Evolutionary conservation across 768 basidiomycete genomes (phyloP).

Genomic region (Cystofilobasidium macerans): DNA sequence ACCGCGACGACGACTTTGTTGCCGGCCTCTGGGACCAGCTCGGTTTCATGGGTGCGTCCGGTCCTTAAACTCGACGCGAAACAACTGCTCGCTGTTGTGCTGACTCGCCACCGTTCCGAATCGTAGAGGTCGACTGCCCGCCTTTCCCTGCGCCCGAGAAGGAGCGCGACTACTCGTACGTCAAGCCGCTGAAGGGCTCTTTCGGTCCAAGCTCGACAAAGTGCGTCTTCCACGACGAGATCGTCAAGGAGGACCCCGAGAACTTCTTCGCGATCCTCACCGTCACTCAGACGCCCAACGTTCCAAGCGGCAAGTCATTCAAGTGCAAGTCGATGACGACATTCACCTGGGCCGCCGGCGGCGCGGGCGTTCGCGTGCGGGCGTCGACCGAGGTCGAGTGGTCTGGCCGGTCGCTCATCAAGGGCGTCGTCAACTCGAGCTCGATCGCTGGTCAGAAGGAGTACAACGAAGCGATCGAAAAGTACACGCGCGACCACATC

Average conservation of each 20-base stretch:
- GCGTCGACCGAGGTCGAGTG: conserved; percentile 29
- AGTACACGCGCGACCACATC: conserved; percentile 20
- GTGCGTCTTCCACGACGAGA: conserved; percentile 27
- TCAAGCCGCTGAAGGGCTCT: conserved; percentile 27
- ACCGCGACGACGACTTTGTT: conserved; percentile 28
- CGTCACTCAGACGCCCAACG: conserved; percentile 28
- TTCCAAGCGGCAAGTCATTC: conserved; percentile 30
- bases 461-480: conserved; percentile 28
- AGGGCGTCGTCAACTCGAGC: conserved; percentile 28
- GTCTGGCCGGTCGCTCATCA: conserved; percentile 27
- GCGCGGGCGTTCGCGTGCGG: conserved; percentile 26
- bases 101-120: background rate
- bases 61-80: background rate
- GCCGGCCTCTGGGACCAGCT: conserved; percentile 26
- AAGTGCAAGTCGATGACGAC: conserved; percentile 25
- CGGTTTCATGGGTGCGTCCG: conserved; percentile 27
- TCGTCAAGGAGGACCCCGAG: conserved; percentile 27
- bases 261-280: conserved; percentile 28
- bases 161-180: conserved; percentile 22
- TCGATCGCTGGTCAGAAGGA: conserved; percentile 28
- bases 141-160: conserved; percentile 24
- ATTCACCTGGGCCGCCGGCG: conserved; percentile 27
- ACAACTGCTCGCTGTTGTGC: background rate
- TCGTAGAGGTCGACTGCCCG: conserved; percentile 26
- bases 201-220: conserved; percentile 25